These are phyloP conservation scores for Litchi chinensis DNA, from an alignment of 345 rosid species.

Conservation along the genomic window DNA sequence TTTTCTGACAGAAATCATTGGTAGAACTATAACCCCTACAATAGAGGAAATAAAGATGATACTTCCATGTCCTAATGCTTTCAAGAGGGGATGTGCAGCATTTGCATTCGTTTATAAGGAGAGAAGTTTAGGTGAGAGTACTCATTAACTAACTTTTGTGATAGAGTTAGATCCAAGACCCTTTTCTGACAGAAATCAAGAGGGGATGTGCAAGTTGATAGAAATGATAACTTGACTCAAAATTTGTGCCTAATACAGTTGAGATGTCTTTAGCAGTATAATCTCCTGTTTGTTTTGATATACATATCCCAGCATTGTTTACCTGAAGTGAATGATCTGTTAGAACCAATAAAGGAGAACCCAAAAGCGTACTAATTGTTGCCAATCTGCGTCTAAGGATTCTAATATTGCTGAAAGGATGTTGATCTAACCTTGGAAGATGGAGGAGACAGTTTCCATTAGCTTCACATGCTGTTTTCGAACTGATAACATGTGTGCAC, in stretches of 20 bases:
- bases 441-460: conserved; percentile 24
- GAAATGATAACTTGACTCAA: conserved; percentile 48
- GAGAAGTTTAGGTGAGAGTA: no score
- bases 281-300: conserved; percentile 36
- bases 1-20: no score
- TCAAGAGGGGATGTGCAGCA: no score
- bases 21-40: conserved; percentile 31
- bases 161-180: no score
- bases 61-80: conserved; percentile 50
- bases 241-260: conserved; percentile 34
- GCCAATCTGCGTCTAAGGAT: no score
- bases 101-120: no score
- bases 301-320: conserved; percentile 46
- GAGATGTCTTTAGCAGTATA: conserved; percentile 35
- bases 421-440: conserved; percentile 29
- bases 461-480: conserved; percentile 19
- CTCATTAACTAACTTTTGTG: no score
- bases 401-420: conserved; percentile 28
- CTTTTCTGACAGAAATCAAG: no score
- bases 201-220: conserved; percentile 55
- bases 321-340: conserved; percentile 26
- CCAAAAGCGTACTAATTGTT: no score
- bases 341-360: not conserved
- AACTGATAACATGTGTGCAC: not conserved
- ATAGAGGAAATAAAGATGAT: conserved; percentile 52